phyloP scores from a whole-genome alignment of 2,329 filamentous ascomycete genomes.

The Calonectria crousiana region DNA sequence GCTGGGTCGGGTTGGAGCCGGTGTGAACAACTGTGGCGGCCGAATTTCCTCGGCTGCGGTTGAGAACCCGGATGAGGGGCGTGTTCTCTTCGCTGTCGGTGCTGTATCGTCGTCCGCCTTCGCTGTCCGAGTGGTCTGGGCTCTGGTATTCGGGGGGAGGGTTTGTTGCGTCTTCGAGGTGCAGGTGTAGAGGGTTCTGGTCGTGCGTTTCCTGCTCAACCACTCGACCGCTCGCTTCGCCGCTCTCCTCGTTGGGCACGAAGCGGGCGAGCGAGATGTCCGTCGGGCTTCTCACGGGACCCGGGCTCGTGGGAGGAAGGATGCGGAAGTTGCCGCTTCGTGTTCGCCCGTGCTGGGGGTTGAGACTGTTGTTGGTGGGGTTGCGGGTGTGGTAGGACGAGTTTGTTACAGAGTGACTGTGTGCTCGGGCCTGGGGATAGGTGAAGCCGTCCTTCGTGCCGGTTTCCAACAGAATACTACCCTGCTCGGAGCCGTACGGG shows the following conservation, averaged over 20 bases:
- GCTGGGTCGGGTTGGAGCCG: constrained; percentile 37
- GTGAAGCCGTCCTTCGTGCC: constrained; percentile 74
- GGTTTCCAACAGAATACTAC: constrained; percentile 92
- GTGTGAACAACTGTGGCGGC: constrained; percentile 52
- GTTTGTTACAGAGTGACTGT: constrained; percentile 60
- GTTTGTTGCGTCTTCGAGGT: constrained; percentile 67
- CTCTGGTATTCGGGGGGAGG: constrained; percentile 81
- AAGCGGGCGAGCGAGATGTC: constrained; percentile 95
- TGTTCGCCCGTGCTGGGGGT: constrained; percentile 77
- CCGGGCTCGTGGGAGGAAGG: constrained; percentile 83
- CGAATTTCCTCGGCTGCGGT: constrained; percentile 64
- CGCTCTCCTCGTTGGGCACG: constrained; percentile 77
- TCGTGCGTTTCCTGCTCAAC: constrained; percentile 46
- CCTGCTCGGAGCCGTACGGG: constrained; percentile 96
- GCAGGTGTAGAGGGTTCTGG: constrained; percentile 53
- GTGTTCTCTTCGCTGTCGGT: constrained; percentile 69
- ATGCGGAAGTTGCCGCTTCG: constrained; percentile 84
- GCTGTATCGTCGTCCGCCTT: constrained; percentile 68
- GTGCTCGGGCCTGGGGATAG: constrained; percentile 56
- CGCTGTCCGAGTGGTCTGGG: constrained; percentile 71
- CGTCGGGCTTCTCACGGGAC: constrained; percentile 89
- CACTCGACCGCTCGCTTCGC: constrained; percentile 63
- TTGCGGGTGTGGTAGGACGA: constrained; percentile 54
- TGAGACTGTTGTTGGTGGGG: constrained; percentile 59
- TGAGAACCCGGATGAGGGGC: constrained; percentile 64